Evolutionary conservation across 2,329 filamentous ascomycete genomes (phyloP).

Genomic region (Dactylellina parvicollis): DNA sequence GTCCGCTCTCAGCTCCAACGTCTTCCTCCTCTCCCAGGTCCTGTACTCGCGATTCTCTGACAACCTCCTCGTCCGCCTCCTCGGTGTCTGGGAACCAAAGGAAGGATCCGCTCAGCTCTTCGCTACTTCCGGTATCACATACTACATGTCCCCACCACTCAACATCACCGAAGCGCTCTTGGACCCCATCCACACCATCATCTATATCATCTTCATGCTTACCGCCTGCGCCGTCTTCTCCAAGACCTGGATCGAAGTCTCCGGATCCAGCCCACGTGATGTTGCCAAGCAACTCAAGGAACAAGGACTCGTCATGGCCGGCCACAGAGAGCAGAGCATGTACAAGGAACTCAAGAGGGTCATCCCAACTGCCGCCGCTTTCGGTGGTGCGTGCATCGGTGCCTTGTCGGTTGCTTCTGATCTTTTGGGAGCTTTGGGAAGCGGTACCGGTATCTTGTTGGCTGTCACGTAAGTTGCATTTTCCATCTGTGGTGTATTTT

Average conservation of each 20-base stretch:
- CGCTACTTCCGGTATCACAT: slow-evolving; percentile 90
- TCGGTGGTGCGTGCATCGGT: slow-evolving; percentile 98
- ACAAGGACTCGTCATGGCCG: slow-evolving; percentile 98
- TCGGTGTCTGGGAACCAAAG: slow-evolving; percentile 98
- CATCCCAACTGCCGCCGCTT: slow-evolving; percentile 96
- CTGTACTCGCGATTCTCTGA: slow-evolving; percentile 98
- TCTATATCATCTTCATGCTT: slow-evolving; percentile 98
- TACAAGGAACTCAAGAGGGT: slow-evolving; percentile 99
- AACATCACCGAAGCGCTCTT: slow-evolving; percentile 97
- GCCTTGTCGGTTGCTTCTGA: slow-evolving; percentile 94
- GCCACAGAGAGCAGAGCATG: slow-evolving; percentile 99
- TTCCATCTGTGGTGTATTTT: slow-evolving; percentile 2
- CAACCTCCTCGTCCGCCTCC: slow-evolving; percentile 95
- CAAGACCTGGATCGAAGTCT: slow-evolving; percentile 99
- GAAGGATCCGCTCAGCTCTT: slow-evolving; percentile 96
- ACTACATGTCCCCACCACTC: slow-evolving; percentile 99
- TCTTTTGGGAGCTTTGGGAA: slow-evolving; percentile 93
- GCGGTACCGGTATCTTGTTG: slow-evolving; percentile 95
- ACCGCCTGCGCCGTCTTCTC: slow-evolving; percentile 97
- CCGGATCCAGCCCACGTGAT: slow-evolving; percentile 94
- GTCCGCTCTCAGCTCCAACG: slow-evolving; percentile 96
- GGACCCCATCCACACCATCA: slow-evolving; percentile 93
- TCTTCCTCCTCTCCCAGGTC: slow-evolving; percentile 99
- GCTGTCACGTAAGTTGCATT: slow-evolving; percentile 93
- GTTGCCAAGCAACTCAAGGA: slow-evolving; percentile 99